These are phyloP conservation scores for Zizania latifolia DNA, from an alignment of 176 grass and related monocot genomes.

Conservation along the genomic window DNA sequence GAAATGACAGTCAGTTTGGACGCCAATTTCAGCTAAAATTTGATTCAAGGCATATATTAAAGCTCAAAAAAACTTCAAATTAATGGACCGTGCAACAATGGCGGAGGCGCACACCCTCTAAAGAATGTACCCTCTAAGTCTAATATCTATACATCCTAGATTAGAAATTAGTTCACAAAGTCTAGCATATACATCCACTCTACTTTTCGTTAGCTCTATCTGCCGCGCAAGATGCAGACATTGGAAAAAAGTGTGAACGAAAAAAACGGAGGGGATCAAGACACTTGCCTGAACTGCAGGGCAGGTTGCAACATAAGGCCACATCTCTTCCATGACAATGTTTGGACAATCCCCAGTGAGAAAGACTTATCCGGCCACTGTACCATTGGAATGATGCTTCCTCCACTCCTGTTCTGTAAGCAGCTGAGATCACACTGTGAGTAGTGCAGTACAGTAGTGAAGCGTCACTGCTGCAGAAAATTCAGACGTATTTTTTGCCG, in stretches of 20 bases:
- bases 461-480: neutral
- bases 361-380: constrained; percentile 62
- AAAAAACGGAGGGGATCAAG: neutral
- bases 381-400: constrained; percentile 41
- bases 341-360: constrained; percentile 41
- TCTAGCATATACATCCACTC: too few relatives aligned
- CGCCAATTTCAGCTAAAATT: neutral
- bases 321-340: constrained; percentile 48
- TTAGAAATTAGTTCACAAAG: too few relatives aligned
- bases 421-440: neutral
- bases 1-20: neutral
- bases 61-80: neutral
- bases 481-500: neutral
- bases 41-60: neutral
- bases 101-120: too few relatives aligned
- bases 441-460: neutral
- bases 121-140: too few relatives aligned
- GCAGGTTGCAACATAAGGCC: constrained; percentile 52
- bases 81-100: neutral
- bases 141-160: too few relatives aligned
- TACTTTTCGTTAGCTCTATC: too few relatives aligned
- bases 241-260: neutral
- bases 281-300: constrained; percentile 39
- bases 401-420: constrained; percentile 49
- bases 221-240: too few relatives aligned